Base-by-base conservation (phyloP, 768 basidiomycete genomes). In the Phaeotremella skinneri region DNA sequence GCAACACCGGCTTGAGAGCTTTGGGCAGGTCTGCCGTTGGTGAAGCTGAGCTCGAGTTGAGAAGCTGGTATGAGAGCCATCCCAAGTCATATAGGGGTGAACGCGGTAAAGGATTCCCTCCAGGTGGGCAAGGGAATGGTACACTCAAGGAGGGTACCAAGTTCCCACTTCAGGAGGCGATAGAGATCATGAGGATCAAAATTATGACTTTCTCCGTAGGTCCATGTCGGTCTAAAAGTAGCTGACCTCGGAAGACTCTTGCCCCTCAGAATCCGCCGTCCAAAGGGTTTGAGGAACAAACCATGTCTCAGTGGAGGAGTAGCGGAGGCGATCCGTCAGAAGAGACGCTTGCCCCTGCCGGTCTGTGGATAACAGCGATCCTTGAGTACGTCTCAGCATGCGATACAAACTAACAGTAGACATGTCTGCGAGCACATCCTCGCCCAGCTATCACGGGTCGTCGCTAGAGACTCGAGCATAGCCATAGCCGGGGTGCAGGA, bases 21-120 rank as follows among this genome's bases (percentile, higher is more conserved):
- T 81, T 96, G 45, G 93, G 91, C 49, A 91, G 96, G 78, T 89
- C 92, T 73, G 91, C 91, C 2, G 80, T 94, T 17, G 80, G 92
- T 49, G 93, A 97, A 78, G 93, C 93, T 0, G 93, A 97, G 72
- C 81, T 97, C 42, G 93, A 96, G 75, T 76, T 96, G 47, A 83
- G 90, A 70, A 90, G 90, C 6, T 92, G 92, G 80, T 88, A 87
- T 84, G 90, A 90, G 66, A 82, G 85, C 21, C 27, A 65, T 52
- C 21, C 55, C 13, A 45, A 52, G 26, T 55, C 56, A 20, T 43
- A 34, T 42, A 6, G 54, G 13, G 45, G 49, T 16, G 43, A 45
- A 23, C 11, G 43, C 6, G 30, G 47, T 41, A 47, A 55, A 48
- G 68, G 69, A 27, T 63, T 69, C 42, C 52, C 62, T 17, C 55